Evolutionary conservation across 2,329 filamentous ascomycete species (phyloP), one percentile per base, ranked within the genome.

Genomic region (Xylariaceae sp.): DNA sequence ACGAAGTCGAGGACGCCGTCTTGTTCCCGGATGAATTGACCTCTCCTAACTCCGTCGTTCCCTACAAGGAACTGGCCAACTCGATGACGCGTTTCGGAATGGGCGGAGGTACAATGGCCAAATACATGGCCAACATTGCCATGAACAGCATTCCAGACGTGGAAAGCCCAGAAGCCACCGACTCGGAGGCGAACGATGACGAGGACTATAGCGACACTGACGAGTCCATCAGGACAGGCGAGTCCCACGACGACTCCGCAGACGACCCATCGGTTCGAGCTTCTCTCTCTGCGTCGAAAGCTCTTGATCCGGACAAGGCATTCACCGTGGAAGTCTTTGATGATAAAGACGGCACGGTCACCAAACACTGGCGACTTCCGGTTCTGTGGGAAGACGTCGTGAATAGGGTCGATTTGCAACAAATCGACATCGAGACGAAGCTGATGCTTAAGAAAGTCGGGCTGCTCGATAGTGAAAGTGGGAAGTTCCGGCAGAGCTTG

Each of bases 21-120:
- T 61, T 67, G 5, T 69, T 69, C 57, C 62, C 62, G n/a, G 60
- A 65, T 13, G 67, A 68, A 51, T 37, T 66, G 5, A 51, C 56
- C 7, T 62, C 64, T 6, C 57, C 58, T 6, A 61, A 66, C 45
- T 61, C 56, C 4, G 56, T 67, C 37, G 63, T 67, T 3, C 65
- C 64, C n/a, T 71, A 69, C 55, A 70, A 59, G 30, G 68, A 70
- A 52, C 64, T 72, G 7, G 65, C 53, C 50, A 72, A 71, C 60
- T 60, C 70, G 9, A 55, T 68, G 13, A 67, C 65, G 13, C 63
- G 61, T 9, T 52, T 70, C 34, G 66, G 71, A 48, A 62, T 60
- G 15, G 62, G 59, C 3, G 47, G 60, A 39, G 51, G 61, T 13
- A 65, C 64, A 17, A 37, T 64, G 44, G 49, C 61, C 39, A 64